Conservation (phyloP, 2,329 filamentous ascomycete species). For the Piedraia hortae region DNA sequence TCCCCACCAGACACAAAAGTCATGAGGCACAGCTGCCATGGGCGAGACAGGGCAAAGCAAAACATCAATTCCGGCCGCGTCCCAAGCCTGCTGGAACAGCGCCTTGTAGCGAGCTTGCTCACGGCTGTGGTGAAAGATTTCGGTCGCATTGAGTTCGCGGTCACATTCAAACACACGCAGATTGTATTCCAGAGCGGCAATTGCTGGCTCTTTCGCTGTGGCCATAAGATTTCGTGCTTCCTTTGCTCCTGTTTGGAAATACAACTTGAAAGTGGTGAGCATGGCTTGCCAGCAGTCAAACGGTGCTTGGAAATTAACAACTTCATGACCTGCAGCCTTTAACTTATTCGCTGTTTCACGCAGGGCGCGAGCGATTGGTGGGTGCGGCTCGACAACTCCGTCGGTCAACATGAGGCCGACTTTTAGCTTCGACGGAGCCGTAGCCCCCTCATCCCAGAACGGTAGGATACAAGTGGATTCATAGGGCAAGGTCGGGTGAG, state of each 20-base stretch:
- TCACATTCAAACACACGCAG: too few relatives aligned
- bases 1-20: constrained; percentile 42
- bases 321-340: neutral
- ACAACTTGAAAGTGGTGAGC: constrained; percentile 1
- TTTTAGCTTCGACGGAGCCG: constrained; percentile 4
- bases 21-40: constrained; percentile 23
- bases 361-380: constrained; percentile 28
- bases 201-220: too few relatives aligned
- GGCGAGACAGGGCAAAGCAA: constrained; percentile 31
- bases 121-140: too few relatives aligned
- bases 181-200: too few relatives aligned
- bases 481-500: neutral
- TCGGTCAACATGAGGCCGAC: constrained; percentile 30
- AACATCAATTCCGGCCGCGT: constrained; percentile 20
- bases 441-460: neutral
- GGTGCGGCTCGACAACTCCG: constrained; percentile 29
- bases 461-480: neutral
- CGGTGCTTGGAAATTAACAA: neutral
- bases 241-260: constrained; percentile 3
- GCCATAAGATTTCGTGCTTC: too few relatives aligned
- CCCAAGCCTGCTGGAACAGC: constrained; percentile 3
- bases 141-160: too few relatives aligned
- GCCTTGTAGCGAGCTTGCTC: constrained; percentile 3
- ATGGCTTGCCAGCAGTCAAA: neutral
- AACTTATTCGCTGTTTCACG: constrained; percentile 22